Evolutionary conservation across 495 filamentous ascomycete genomes (phyloP).

Genomic region (Cercophora samala): DNA sequence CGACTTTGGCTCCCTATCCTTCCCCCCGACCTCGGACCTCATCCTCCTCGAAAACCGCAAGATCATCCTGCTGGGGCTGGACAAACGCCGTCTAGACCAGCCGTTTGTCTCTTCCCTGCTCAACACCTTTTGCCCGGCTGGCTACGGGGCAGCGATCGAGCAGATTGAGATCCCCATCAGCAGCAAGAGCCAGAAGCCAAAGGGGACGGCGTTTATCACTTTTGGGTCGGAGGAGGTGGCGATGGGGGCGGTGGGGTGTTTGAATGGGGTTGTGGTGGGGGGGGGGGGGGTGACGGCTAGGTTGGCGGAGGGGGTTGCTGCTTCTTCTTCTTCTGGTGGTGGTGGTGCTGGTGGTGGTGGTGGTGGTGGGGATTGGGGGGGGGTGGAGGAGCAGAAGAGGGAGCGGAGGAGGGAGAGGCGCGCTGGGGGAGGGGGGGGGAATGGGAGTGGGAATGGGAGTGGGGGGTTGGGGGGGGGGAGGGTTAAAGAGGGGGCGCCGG

Average conservation of each 20-base stretch:
- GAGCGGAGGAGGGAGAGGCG: not conserved
- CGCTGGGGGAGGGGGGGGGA: not conserved
- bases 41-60: constrained; percentile 14
- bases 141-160: not conserved
- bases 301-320: constrained; percentile 3
- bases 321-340: too few relatives aligned
- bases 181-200: not conserved
- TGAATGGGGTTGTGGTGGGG: constrained; percentile 11
- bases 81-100: not conserved
- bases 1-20: not conserved
- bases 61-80: constrained; percentile 16
- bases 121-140: too few relatives aligned
- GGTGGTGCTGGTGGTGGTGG: not conserved
- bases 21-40: not conserved
- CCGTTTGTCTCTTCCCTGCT: too few relatives aligned
- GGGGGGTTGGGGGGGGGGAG: constrained; percentile 9
- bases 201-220: constrained; percentile 17
- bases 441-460: not conserved
- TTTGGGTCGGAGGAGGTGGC: constrained; percentile 13
- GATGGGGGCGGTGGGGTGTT: not conserved
- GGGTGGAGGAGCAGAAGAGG: not conserved
- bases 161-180: constrained; percentile 9
- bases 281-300: constrained; percentile 6
- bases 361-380: not conserved
- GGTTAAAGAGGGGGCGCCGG: constrained; percentile 10